Percentiles rank a stretch among this genome's conserved stretches.
These are phyloP conservation scores for Solanum lycopersicoides DNA, from an alignment of 257 asterid genomes.

Conservation along the genomic window DNA sequence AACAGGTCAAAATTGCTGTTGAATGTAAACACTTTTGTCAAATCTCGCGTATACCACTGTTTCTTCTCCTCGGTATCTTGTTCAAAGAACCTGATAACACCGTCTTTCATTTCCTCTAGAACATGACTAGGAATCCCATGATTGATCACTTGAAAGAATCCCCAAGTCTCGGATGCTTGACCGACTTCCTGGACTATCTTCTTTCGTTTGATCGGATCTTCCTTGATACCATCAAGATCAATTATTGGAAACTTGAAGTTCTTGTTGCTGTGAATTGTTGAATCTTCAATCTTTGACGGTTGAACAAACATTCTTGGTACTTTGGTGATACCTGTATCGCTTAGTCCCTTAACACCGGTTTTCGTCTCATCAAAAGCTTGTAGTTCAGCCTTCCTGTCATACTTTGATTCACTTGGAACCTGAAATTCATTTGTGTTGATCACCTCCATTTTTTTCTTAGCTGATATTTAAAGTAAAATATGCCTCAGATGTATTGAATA, in stretches of 20 bases:
- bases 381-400: not conserved
- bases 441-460: not conserved
- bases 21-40: not conserved
- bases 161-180: not conserved
- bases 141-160: constrained; percentile 8
- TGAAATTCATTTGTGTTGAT: not conserved
- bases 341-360: constrained; percentile 5
- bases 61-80: constrained; percentile 1
- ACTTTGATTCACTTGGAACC: not conserved
- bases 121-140: constrained; percentile 2
- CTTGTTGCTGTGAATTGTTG: not conserved
- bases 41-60: not conserved
- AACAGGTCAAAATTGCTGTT: not conserved
- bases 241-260: not conserved
- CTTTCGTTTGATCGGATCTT: not conserved
- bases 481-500: not conserved
- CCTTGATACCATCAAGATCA: not conserved
- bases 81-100: not conserved
- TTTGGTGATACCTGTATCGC: not conserved
- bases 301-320: not conserved
- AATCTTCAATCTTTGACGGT: not conserved
- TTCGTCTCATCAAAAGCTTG: constrained; percentile 1
- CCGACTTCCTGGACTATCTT: not conserved
- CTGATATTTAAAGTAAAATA: not conserved
- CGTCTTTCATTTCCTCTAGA: not conserved